Evolutionary conservation across 768 basidiomycete genomes (phyloP), one percentile per base, ranked within the genome.

Genomic region (Pleurotus giganteus): DNA sequence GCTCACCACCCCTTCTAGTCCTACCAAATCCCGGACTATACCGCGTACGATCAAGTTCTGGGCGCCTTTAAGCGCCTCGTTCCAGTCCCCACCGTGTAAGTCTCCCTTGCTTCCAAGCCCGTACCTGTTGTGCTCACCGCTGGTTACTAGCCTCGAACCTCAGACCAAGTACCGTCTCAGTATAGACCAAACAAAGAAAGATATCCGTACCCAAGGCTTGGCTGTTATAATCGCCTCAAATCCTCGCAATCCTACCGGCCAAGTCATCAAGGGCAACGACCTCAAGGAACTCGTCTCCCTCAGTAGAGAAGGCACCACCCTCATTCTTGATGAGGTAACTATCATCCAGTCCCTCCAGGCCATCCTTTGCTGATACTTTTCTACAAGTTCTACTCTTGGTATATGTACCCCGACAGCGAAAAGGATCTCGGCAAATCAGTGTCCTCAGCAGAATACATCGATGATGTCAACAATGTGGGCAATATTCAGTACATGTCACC

Each of bases 221-320:
- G 82, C 87, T 9, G 92, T 95, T 47, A 80, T 96, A 54, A 74
- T 95, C 41, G 89, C 92, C 0, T 94, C 91, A 21, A 98, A 97
- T 71, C 95, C 95, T n/a, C 85, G 94, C 52, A 98, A 97, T 66
- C 94, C 95, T 2, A 97, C 95, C 1, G 94, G 95, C n/a, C 94
- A 96, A 67, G 85, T 90, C 46, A 80, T 80, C 61, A 77, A 73
- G 58, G 93, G 91, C 2, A 77, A 89, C 12, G 89, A 95, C 6
- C 81, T 98, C 50, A 82, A 88, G 62, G 83, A 90, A 44, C 81
- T 98, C 13, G 91, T 94, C 9, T 64, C 76, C 12, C 72, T 94
- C 42, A 79, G 85, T 39, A 79, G 82, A 49, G 88, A 94, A 60
- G 83, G 86, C 11, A 91, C 89, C 3, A 97, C 95, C 3, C 61